phyloP scores from a whole-genome alignment of 2,329 filamentous ascomycete genomes.

The Mycosphaerella sp. region DNA sequence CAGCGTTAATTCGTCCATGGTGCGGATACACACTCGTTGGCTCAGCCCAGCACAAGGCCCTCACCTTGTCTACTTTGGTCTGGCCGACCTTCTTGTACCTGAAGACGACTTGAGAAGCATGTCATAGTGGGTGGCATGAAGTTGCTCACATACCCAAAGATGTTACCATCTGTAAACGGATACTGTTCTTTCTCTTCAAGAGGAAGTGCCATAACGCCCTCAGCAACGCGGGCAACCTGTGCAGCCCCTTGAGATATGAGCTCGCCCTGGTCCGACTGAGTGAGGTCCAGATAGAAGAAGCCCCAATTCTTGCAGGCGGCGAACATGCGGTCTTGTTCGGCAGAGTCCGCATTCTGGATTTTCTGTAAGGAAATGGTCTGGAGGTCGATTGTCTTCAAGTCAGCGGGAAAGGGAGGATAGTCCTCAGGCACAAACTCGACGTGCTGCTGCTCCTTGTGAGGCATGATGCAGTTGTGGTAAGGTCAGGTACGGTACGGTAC shows the following conservation, averaged over 20 bases:
- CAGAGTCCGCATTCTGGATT: slow-evolving; percentile 32
- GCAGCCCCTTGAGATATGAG: slow-evolving; percentile 26
- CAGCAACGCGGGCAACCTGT: slow-evolving; percentile 34
- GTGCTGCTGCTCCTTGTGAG: slow-evolving; percentile 28
- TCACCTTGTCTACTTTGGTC: slow-evolving; percentile 40
- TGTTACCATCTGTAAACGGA: slow-evolving; percentile 40
- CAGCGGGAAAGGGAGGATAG: slow-evolving; percentile 39
- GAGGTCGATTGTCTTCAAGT: slow-evolving; percentile 24
- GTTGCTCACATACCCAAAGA: slow-evolving; percentile 24
- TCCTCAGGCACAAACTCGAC: slow-evolving; percentile 30
- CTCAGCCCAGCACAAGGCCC: background rate
- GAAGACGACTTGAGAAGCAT: background rate
- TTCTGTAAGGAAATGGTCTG: slow-evolving; percentile 37
- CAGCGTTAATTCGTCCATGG: background rate
- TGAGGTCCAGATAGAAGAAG: slow-evolving; percentile 52
- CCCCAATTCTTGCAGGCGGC: slow-evolving; percentile 44
- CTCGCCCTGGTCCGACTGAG: slow-evolving; percentile 25
- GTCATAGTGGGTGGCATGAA: background rate
- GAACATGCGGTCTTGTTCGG: slow-evolving; percentile 37
- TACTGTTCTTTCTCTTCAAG: slow-evolving; percentile 46
- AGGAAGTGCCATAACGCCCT: slow-evolving; percentile 44
- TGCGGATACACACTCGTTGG: background rate
- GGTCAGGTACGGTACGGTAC: no score
- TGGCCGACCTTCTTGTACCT: slow-evolving; percentile 39
- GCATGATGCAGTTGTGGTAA: slow-evolving; percentile 17